Percentiles rank a stretch among this genome's conserved stretches.
Evolutionary conservation across 1,284 basidiomycete species (phyloP).

Genomic region (Afroboletus lepidellus): DNA sequence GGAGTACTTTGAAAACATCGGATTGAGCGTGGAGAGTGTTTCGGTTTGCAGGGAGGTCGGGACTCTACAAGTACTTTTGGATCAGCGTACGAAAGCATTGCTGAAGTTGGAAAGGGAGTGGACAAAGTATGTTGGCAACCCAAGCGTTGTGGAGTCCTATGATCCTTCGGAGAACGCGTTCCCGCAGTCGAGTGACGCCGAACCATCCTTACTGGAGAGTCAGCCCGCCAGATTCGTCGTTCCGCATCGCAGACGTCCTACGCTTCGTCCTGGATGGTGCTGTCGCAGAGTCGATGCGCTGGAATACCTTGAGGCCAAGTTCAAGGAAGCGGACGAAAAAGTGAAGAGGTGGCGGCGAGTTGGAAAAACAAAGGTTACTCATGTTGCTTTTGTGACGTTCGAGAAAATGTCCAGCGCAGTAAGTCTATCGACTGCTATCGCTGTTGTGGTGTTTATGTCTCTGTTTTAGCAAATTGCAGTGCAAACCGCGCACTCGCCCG

Average conservation of each 20-base stretch:
- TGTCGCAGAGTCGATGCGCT: slow-evolving; percentile 78
- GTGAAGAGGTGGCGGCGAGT: slow-evolving; percentile 65
- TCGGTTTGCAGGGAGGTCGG: slow-evolving; percentile 85
- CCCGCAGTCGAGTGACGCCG: slow-evolving; percentile 44
- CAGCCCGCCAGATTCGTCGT: slow-evolving; percentile 60
- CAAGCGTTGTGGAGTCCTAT: slow-evolving; percentile 73
- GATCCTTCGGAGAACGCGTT: slow-evolving; percentile 60
- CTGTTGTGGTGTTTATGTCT: neutral
- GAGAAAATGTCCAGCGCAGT: slow-evolving; percentile 91
- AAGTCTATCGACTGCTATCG: slow-evolving; percentile 26
- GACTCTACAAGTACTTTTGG: slow-evolving; percentile 70
- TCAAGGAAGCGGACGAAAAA: slow-evolving; percentile 75
- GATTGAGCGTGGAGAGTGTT: slow-evolving; percentile 82
- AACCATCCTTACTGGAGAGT: slow-evolving; percentile 48
- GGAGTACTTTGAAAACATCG: slow-evolving; percentile 91
- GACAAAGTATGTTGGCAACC: slow-evolving; percentile 91
- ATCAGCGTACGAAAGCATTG: slow-evolving; percentile 76
- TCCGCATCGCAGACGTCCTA: slow-evolving; percentile 71
- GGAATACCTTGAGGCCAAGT: slow-evolving; percentile 78
- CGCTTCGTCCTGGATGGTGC: slow-evolving; percentile 67
- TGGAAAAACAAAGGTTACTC: slow-evolving; percentile 76
- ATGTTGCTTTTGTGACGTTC: slow-evolving; percentile 95
- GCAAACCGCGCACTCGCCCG: slow-evolving; percentile 79
- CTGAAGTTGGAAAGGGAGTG: slow-evolving; percentile 80
- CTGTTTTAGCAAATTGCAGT: slow-evolving; percentile 78